Evolutionary conservation across 495 filamentous ascomycete species (phyloP), one percentile per base, ranked within the genome.

Genomic region (Achaetomiella virescens): DNA sequence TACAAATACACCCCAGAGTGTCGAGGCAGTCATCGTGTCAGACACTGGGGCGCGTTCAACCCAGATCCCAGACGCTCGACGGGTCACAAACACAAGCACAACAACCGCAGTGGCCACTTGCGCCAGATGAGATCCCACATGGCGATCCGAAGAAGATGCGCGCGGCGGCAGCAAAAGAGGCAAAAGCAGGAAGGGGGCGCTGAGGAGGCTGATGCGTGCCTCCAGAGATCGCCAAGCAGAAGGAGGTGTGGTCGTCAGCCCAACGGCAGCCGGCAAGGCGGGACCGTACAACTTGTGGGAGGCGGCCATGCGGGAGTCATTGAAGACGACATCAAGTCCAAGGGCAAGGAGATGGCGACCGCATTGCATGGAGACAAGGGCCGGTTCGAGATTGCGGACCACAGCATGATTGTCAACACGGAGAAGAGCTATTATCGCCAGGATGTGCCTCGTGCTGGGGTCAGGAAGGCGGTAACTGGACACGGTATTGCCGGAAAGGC

Each of bases 271-370:
- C 61, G 1, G 46, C 64, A 0, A 64, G 67, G 24, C 66, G 70
- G 14, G 56, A 72, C 14, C 66, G 27, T 70, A 76, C 45, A 47
- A 63, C 2, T 54, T 70, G 0, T 78, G 75, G 75, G 75, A 78
- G 59, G 42, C 53, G 0, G 66, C 72, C 3, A 75, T 78, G 74
- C 60, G 66, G 10, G 65, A 66, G 14, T 75, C 10, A 64, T 78
- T 2, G 69, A 72, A 29, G 63, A 67, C 10, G 61, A 63, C 8
- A 62, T 49, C 20, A 86, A 82, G 62, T 84, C 83, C 69, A 86
- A 83, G 63, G 84, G 75, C 11, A 85, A 77, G 51, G 88, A 86
- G 61, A 78, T 84, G 72, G 83, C 84, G 65, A 84, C 84, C 49
- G 84, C 82, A 20, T 53, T 62, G 56, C 62, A 63, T n/a, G 63